These are phyloP conservation scores for Fraxinus angustifolia DNA, from an alignment of 305 asterid genomes.

Conservation along the genomic window DNA sequence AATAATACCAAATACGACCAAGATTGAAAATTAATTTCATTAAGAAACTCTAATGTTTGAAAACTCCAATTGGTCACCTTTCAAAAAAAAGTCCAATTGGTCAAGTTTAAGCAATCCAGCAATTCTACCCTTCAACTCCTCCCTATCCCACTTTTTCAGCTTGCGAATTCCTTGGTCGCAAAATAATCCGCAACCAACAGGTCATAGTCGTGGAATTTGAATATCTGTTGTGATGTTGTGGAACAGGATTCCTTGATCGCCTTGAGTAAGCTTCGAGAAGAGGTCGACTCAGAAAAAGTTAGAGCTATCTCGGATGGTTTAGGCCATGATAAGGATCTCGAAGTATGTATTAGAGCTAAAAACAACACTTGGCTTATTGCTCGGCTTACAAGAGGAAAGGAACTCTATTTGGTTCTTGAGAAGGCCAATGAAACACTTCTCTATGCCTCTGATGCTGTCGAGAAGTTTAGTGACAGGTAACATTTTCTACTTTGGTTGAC, in stretches of 20 bases:
- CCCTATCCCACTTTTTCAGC: not conserved
- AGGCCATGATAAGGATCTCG: constrained; percentile 64
- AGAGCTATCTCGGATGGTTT: constrained; percentile 49
- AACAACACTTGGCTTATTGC: constrained; percentile 94
- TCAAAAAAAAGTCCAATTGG: not conserved
- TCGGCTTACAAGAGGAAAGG: constrained; percentile 74
- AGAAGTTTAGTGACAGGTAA: constrained; percentile 92
- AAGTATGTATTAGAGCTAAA: constrained; percentile 77
- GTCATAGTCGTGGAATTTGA: constrained; percentile 11
- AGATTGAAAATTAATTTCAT: not conserved
- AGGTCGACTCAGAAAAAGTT: constrained; percentile 70
- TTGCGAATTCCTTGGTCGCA: not conserved
- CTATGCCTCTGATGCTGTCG: constrained; percentile 81
- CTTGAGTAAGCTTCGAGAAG: constrained; percentile 75
- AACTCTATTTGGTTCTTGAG: constrained; percentile 91
- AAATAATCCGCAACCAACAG: not conserved
- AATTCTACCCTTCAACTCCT: not conserved
- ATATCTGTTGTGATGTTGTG: constrained; percentile 20
- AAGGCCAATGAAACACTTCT: constrained; percentile 93
- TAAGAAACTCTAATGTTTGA: not conserved
- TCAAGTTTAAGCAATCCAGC: not conserved
- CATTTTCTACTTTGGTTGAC: constrained; percentile 14
- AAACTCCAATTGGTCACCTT: not conserved
- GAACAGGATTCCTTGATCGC: constrained; percentile 80
- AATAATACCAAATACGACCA: not conserved